A percentile compares a stretch with the other conserved stretches of the same genome.
Evolutionary conservation across 192 early-diverging fungal species (phyloP).

Genomic region (Mortierella claussenii): DNA sequence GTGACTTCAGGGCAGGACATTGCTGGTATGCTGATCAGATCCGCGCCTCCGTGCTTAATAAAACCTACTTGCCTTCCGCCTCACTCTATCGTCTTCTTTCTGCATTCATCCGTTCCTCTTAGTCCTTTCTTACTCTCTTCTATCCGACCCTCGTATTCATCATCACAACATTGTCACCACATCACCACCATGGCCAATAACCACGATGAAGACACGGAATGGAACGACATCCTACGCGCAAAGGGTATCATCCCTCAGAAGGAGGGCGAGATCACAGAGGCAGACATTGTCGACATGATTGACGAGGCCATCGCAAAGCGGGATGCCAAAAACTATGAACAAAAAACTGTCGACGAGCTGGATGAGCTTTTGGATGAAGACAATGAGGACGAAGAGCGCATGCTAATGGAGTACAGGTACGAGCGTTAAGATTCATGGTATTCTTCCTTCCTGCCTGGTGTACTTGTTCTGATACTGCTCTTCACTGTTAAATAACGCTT

Average conservation of each 20-base stretch:
- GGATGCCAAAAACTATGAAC: slow-evolving; percentile 71
- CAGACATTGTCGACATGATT: slow-evolving; percentile 78
- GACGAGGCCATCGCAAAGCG: slow-evolving; percentile 71
- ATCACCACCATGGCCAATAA: slow-evolving; percentile 55
- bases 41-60: slow-evolving; percentile 5
- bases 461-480: not conserved
- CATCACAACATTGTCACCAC: too few species aligned
- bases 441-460: not conserved
- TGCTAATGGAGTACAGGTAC: slow-evolving; percentile 81
- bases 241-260: slow-evolving; percentile 91
- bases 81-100: too few species aligned
- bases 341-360: slow-evolving; percentile 81
- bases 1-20: too few species aligned
- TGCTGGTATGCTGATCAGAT: too few species aligned
- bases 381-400: slow-evolving; percentile 84
- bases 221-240: slow-evolving; percentile 95
- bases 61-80: too few species aligned
- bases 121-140: too few species aligned
- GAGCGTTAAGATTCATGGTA: not conserved
- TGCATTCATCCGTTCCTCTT: not conserved
- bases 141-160: too few species aligned
- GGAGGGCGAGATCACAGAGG: slow-evolving; percentile 72
- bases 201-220: slow-evolving; percentile 76
- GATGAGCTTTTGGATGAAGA: slow-evolving; percentile 75
- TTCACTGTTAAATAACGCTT: not conserved